Conservation (phyloP, 768 basidiomycete species). For the Auriscalpium orientale region DNA sequence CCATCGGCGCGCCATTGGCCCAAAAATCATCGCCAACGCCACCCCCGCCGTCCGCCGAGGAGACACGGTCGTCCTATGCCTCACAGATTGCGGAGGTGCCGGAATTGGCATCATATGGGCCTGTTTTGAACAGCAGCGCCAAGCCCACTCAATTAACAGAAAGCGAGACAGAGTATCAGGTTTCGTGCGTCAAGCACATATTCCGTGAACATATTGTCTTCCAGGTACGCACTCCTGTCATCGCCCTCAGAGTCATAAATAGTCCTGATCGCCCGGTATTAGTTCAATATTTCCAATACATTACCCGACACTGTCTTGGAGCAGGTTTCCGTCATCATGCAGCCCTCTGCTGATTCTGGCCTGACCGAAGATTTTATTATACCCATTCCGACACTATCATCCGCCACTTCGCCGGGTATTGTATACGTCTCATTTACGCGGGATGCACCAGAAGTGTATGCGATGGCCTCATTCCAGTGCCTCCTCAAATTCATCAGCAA, state of each 20-base stretch:
- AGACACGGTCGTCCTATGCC: constrained; percentile 81
- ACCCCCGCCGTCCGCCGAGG: constrained; percentile 74
- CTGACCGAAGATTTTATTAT: constrained; percentile 95
- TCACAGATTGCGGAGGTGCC: constrained; percentile 82
- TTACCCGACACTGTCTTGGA: constrained; percentile 93
- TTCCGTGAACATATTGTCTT: constrained; percentile 95
- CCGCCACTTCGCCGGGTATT: constrained; percentile 69
- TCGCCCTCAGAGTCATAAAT: neutral
- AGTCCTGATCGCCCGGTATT: constrained; percentile 8
- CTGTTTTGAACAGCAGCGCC: constrained; percentile 78
- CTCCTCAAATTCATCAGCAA: constrained; percentile 93
- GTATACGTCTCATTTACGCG: constrained; percentile 94
- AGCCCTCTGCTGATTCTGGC: constrained; percentile 62
- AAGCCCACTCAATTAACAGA: constrained; percentile 85
- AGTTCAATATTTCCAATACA: constrained; percentile 99
- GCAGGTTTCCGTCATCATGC: constrained; percentile 90
- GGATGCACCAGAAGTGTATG: constrained; percentile 67
- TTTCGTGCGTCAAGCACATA: constrained; percentile 92
- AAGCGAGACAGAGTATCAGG: constrained; percentile 96
- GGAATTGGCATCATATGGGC: constrained; percentile 78
- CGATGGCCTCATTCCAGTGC: constrained; percentile 80
- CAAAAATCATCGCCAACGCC: constrained; percentile 53
- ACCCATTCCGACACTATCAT: constrained; percentile 61
- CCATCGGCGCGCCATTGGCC: constrained; percentile 63
- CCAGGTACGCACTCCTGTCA: constrained; percentile 52